Evolutionary conservation across 305 asterid species (phyloP).

Genomic region (Fraxinus ornus): DNA sequence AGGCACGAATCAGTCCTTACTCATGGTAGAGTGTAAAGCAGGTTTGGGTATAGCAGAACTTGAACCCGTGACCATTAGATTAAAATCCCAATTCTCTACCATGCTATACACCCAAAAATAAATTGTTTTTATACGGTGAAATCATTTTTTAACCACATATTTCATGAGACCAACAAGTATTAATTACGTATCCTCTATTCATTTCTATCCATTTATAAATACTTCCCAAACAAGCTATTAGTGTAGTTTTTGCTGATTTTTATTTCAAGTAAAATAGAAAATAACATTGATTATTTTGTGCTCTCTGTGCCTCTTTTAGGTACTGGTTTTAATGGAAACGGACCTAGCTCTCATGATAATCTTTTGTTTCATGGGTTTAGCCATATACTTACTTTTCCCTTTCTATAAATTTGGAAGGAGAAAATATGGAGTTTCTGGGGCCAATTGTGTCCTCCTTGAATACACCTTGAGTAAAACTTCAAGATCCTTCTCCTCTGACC

Average conservation of each 20-base stretch:
- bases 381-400: neutral
- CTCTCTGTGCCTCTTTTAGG: neutral
- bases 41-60: neutral
- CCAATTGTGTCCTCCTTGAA: neutral
- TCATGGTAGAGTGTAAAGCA: too few species aligned
- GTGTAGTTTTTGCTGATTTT: neutral
- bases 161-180: too few species aligned
- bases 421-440: neutral
- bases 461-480: neutral
- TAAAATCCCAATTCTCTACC: neutral
- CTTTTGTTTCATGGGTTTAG: constrained; percentile 4
- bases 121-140: too few species aligned
- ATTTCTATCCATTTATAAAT: too few species aligned
- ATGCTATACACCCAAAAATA: too few species aligned
- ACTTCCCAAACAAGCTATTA: too few species aligned
- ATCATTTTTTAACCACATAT: too few species aligned
- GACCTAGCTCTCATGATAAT: constrained; percentile 5
- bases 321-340: constrained; percentile 12
- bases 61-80: neutral
- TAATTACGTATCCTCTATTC: too few species aligned
- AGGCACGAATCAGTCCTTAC: too few species aligned
- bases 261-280: constrained; percentile 14
- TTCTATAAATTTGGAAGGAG: neutral
- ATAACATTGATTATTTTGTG: neutral
- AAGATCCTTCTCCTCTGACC: neutral